Percentiles rank a stretch among this genome's conserved stretches.
Conservation (phyloP, 805 yeast genomes). For the Priceomyces melissophilus region DNA sequence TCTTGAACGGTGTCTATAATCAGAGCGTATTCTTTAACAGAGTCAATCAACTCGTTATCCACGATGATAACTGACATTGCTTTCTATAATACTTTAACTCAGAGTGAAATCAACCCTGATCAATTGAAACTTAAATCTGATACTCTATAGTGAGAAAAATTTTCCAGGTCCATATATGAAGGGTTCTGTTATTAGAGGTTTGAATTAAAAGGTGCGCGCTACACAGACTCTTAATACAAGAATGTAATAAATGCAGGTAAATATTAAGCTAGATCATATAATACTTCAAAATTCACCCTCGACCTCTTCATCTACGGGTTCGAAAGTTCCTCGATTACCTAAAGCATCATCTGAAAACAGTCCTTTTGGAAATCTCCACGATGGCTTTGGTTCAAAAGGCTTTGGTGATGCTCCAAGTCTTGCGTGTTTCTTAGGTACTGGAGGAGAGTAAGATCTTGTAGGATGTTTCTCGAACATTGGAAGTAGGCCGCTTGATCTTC, state of each 20-base stretch:
- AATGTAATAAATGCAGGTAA: neutral
- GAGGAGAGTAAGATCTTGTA: constrained; percentile 24
- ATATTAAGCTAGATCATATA: neutral
- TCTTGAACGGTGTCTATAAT: constrained; percentile 33
- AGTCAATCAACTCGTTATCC: constrained; percentile 40
- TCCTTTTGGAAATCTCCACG: neutral
- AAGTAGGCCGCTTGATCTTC: constrained; percentile 1
- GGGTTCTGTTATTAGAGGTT: neutral
- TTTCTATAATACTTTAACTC: neutral
- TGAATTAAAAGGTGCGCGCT: neutral
- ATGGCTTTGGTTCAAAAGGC: neutral
- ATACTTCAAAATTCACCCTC: constrained; percentile 13
- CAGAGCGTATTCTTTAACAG: constrained; percentile 37
- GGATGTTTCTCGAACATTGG: neutral
- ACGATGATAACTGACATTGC: constrained; percentile 36
- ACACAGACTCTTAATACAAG: no score
- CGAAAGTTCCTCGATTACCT: neutral
- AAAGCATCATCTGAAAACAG: no score
- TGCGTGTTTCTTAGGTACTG: constrained; percentile 11
- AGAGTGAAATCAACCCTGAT: neutral
- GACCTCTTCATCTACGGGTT: constrained; percentile 15
- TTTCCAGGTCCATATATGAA: constrained; percentile 2
- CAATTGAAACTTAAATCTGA: neutral
- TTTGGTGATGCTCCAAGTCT: constrained; percentile 1
- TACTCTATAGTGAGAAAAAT: constrained; percentile 1